Evolutionary conservation across 768 basidiomycete genomes (phyloP), one percentile per base, ranked within the genome.

Genomic region (Panaeolus cyanescens): DNA sequence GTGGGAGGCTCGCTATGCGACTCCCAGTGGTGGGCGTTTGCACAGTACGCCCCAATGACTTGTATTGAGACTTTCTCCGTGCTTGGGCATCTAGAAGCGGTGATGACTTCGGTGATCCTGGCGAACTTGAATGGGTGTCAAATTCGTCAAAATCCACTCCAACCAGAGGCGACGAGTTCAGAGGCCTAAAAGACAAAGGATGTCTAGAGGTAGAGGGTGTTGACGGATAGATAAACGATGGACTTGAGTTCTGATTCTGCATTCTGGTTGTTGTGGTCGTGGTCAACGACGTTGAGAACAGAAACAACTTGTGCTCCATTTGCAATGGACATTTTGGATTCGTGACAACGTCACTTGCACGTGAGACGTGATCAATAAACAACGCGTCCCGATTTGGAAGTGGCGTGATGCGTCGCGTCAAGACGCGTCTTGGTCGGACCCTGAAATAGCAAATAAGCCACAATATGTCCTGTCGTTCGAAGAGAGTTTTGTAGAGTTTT

Each of bases 21-120:
- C 67, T 60, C 19, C 59, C 57, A n/a, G 61, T 55, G 7, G 59
- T 22, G 19, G 67, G 67, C 4, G 65, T 71, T 55, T 70, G 72
- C 5, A 78, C 65, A 0, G 4, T 28, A 28, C 45, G 45, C 13
- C 68, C 63, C 25, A 65, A 68, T 3, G 79, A 58, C 68, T 88
- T 88, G 70, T 84, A 87, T 40, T 87, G 85, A n/a, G 79, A 72
- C 4, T 80, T 80, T 7, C 87, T 82, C 40, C 86, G 83, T 63
- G 79, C 76, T 31, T 79, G 78, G 4, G 77, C 77, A 1, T 75
- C 73, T 28, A 72, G 72, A 6, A 79, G 74, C 6, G 85, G 85
- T 3, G 86, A 85, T 0, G 80, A 74, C 32, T 66, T 79, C 39
- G 67, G 74, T 2, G 72, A 71, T 32, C 61, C 67, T 5, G 80